Base-by-base conservation (phyloP, 164 flowering plant genomes). In the Sedum album region DNA sequence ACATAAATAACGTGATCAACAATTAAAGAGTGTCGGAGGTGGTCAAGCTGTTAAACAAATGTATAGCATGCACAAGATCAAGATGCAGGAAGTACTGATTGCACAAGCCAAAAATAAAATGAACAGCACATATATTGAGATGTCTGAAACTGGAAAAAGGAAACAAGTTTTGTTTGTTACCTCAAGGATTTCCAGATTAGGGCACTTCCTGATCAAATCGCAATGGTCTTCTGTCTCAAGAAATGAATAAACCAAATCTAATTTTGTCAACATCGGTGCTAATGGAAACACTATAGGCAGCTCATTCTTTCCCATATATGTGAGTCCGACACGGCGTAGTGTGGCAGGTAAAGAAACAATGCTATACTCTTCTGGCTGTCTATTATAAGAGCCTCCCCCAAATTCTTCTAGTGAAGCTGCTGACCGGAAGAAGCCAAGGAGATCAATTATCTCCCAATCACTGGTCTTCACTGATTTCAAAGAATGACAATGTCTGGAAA, bases 141-240 rank as follows among this genome's bases (percentile, higher is more conserved):
- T 21, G 17, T 21, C 26, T 15, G 30, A 20, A 55, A 6, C 20
- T 33, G 38, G 55, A 35, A 1, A 68, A 33, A n/a, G 61, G 9
- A 18, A 67, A 23, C 36, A 67, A 48, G 17, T 57, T 2, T 11
- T n/a, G 46, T 66, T 74, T 31, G 72, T 25, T 85, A 95, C 99
- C 97, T 95, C 99, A 31, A 95, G 91, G 73, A 90, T 75, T 84
- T 95, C 99, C 66, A 95, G 77, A 81, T 88, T 90, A 61, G 91
- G 94, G 79, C 99, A 95, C 63, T 75, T 84, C 66, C 86, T 88
- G 60, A 95, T 83, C 57, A 95, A 72, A 41, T 69, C 70, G 73
- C 96, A 95, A 74, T 86, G 96, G 64, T 83, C 96, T 65, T 86
- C 99, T 0, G 92, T 82, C 76, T 83, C 83, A 28, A 95, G 96